Evolutionary conservation across 441 rosid genomes (phyloP).

Genomic region (Kokia cookei): DNA sequence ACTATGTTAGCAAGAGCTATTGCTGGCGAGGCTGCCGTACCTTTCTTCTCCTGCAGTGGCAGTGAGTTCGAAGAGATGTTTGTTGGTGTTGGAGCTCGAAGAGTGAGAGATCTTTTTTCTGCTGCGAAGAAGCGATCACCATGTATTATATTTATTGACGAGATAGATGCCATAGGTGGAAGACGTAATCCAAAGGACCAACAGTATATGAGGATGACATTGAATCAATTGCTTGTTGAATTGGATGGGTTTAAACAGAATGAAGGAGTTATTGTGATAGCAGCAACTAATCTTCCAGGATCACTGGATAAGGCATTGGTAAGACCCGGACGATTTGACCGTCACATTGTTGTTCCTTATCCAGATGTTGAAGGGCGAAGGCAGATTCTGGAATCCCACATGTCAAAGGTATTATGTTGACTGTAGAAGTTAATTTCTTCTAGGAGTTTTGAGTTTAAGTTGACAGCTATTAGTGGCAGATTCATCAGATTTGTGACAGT

Average conservation of each 20-base stretch:
- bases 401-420: constrained; percentile 74
- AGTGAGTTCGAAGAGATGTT: constrained; percentile 99
- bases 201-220: constrained; percentile 93
- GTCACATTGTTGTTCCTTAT: constrained; percentile 87
- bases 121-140: constrained; percentile 96
- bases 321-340: constrained; percentile 95
- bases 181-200: constrained; percentile 89
- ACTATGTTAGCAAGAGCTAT: constrained; percentile 98
- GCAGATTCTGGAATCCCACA: constrained; percentile 87
- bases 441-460: not conserved
- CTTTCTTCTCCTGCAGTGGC: constrained; percentile 98
- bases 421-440: not conserved
- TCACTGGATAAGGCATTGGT: constrained; percentile 95
- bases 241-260: constrained; percentile 96
- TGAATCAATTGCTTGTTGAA: constrained; percentile 91
- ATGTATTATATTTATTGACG: constrained; percentile 91
- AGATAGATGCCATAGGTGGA: constrained; percentile 95
- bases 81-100: constrained; percentile 96
- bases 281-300: constrained; percentile 93
- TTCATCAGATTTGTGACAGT: not conserved
- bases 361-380: constrained; percentile 95
- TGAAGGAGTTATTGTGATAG: constrained; percentile 91
- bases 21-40: constrained; percentile 99
- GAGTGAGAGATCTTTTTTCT: constrained; percentile 90
- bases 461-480: not conserved